Evolutionary conservation across 768 basidiomycete species (phyloP).

Genomic region (Galerina marginata): DNA sequence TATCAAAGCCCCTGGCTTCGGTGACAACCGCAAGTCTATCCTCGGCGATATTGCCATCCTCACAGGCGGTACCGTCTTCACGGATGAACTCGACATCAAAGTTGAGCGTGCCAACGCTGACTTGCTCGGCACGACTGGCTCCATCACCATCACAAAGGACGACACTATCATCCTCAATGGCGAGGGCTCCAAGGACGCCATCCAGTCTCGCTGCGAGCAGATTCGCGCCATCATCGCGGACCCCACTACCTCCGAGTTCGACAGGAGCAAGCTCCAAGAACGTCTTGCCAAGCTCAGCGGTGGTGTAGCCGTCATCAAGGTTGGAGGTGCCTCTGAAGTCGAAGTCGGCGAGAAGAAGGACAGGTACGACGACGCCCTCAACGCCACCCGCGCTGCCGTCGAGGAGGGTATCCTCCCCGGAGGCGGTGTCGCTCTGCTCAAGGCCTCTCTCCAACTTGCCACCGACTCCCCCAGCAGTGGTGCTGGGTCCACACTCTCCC

Average conservation of each 20-base stretch:
- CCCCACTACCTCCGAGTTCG: conserved; percentile 88
- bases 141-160: conserved; percentile 95
- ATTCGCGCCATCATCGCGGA: conserved; percentile 86
- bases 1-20: conserved; percentile 97
- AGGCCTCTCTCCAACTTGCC: conserved; percentile 76
- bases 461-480: conserved; percentile 55
- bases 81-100: conserved; percentile 95
- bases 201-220: conserved; percentile 95
- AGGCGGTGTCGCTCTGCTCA: conserved; percentile 92
- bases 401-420: conserved; percentile 99
- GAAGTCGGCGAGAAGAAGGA: conserved; percentile 99
- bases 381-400: conserved; percentile 97
- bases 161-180: conserved; percentile 97
- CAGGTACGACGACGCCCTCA: conserved; percentile 94
- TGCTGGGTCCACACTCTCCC: conserved; percentile 51
- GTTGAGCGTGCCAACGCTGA: conserved; percentile 89
- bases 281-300: conserved; percentile 95
- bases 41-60: conserved; percentile 97
- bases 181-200: conserved; percentile 86
- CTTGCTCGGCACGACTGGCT: conserved; percentile 89
- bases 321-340: conserved; percentile 91
- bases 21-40: conserved; percentile 98
- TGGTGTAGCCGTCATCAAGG: conserved; percentile 98
- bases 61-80: conserved; percentile 97
- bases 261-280: conserved; percentile 94